These are phyloP conservation scores for Schizopora paradoxa DNA, from an alignment of 1,284 basidiomycete species.

Conservation along the genomic window DNA sequence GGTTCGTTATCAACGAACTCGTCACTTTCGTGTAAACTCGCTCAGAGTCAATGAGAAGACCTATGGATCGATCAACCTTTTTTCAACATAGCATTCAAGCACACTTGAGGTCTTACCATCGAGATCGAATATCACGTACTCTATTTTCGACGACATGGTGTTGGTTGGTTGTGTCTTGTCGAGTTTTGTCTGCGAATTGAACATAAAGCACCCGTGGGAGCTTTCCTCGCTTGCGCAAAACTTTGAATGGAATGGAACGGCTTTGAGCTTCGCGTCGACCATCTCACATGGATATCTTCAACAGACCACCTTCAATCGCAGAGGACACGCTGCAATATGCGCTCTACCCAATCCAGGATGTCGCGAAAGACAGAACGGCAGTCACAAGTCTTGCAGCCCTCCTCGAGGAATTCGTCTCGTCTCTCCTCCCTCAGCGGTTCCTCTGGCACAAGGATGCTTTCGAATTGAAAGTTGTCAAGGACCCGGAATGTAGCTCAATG, in stretches of 20 bases:
- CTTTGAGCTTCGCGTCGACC: slow-evolving; percentile 26
- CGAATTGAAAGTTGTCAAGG: slow-evolving; percentile 63
- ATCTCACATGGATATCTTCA: slow-evolving; percentile 61
- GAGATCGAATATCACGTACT: slow-evolving; percentile 80
- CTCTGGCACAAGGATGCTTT: slow-evolving; percentile 89
- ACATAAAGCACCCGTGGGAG: slow-evolving; percentile 22
- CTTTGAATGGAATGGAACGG: slow-evolving; percentile 26
- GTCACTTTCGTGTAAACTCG: slow-evolving; percentile 70
- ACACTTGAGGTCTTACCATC: slow-evolving; percentile 47
- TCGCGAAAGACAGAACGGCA: slow-evolving; percentile 52
- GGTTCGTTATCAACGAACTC: slow-evolving; percentile 39
- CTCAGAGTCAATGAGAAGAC: slow-evolving; percentile 68
- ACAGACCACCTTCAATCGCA: slow-evolving; percentile 68
- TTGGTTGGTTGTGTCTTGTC: too few species aligned
- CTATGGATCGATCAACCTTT: slow-evolving; percentile 17
- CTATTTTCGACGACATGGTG: slow-evolving; percentile 38
- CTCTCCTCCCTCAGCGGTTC: slow-evolving; percentile 59
- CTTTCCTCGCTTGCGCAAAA: too few species aligned
- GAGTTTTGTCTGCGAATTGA: too few species aligned
- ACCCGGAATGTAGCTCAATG: too few species aligned
- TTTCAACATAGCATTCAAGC: background rate
- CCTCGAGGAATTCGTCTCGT: slow-evolving; percentile 55
- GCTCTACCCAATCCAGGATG: slow-evolving; percentile 52
- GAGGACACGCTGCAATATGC: slow-evolving; percentile 80
- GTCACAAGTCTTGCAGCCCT: slow-evolving; percentile 67